phyloP scores from a whole-genome alignment of 2,329 filamentous ascomycete species.

The Aspergillus calidoustus region DNA sequence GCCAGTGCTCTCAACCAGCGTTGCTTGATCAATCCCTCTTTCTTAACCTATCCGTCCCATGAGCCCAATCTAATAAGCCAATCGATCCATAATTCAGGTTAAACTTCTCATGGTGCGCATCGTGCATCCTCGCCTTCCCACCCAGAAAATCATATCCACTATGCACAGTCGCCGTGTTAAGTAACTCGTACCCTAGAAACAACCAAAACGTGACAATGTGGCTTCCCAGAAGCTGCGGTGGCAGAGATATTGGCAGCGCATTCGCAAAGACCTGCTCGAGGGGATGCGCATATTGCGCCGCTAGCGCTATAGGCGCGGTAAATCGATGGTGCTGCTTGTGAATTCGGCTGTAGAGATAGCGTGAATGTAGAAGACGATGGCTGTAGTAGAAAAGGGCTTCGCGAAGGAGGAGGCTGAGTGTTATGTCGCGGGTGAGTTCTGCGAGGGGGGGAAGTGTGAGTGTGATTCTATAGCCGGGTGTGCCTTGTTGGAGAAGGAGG shows the following conservation, averaged over 20 bases:
- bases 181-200: conserved; percentile 55
- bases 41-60: conserved; percentile 48
- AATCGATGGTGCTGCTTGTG: conserved; percentile 64
- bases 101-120: conserved; percentile 63
- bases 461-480: conserved; percentile 22
- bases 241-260: conserved; percentile 56
- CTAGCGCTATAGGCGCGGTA: conserved; percentile 59
- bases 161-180: conserved; percentile 60
- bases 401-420: conserved; percentile 48
- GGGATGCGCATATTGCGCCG: conserved; percentile 62
- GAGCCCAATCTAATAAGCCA: conserved; percentile 59
- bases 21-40: not conserved
- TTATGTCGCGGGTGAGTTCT: conserved; percentile 46
- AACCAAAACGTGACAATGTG: conserved; percentile 60
- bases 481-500: conserved; percentile 24
- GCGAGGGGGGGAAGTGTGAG: not conserved
- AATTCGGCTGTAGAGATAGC: conserved; percentile 54
- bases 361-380: conserved; percentile 59
- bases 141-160: conserved; percentile 62
- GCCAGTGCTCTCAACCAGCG: too few species aligned
- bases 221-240: conserved; percentile 51
- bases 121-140: conserved; percentile 55
- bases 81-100: conserved; percentile 60
- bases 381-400: conserved; percentile 63
- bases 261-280: conserved; percentile 61